Conservation (phyloP, 768 basidiomycete species). For the Tricholoma terreum region DNA sequence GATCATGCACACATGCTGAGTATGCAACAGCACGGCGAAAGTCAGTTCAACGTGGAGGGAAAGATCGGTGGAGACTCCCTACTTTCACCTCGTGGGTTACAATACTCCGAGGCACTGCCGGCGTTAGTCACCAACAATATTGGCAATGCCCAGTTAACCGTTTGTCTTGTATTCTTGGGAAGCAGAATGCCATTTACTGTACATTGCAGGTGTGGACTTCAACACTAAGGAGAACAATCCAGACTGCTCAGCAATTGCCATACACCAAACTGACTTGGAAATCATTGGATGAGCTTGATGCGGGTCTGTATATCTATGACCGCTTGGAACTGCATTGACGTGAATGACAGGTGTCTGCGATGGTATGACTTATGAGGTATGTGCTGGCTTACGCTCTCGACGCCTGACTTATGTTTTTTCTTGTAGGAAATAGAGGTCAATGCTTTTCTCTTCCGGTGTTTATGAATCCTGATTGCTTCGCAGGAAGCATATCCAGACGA, state of each 20-base stretch:
- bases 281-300: constrained; percentile 95
- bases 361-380: constrained; percentile 92
- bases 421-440: constrained; percentile 81
- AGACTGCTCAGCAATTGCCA: constrained; percentile 78
- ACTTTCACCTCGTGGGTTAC: constrained; percentile 77
- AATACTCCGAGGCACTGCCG: constrained; percentile 85
- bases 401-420: neutral
- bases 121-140: constrained; percentile 86
- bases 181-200: constrained; percentile 2
- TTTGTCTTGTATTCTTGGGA: constrained; percentile 29
- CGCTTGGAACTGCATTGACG: neutral
- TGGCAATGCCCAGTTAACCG: constrained; percentile 84
- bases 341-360: constrained; percentile 78
- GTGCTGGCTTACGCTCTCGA: neutral
- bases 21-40: constrained; percentile 84
- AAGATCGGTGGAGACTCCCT: constrained; percentile 97
- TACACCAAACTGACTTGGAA: constrained; percentile 98
- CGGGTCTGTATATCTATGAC: constrained; percentile 42
- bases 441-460: constrained; percentile 6
- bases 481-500: constrained; percentile 96
- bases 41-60: constrained; percentile 93
- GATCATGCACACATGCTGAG: constrained; percentile 6
- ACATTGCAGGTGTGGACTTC: constrained; percentile 89
- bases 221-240: constrained; percentile 89
- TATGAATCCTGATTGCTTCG: neutral